Percentiles rank a stretch among this genome's conserved stretches.
Evolutionary conservation across 352 stramenopile species (phyloP).

Genomic region (Plasmopara muralis): DNA sequence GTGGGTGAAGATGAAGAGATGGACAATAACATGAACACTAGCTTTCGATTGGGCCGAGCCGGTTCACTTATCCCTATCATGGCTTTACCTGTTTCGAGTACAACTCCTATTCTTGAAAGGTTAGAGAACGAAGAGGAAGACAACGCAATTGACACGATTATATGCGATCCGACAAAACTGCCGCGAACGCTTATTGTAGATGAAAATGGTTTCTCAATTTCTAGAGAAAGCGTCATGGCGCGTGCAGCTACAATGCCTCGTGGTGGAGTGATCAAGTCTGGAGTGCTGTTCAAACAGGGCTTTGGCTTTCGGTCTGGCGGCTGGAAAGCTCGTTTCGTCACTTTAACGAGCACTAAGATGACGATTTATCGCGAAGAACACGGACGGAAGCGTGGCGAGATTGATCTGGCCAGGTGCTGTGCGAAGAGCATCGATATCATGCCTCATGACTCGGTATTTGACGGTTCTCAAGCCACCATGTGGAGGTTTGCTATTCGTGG

Average conservation of each 20-base stretch:
- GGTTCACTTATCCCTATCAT: slow-evolving; percentile 25
- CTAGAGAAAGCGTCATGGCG: slow-evolving; percentile 43
- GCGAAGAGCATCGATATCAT: slow-evolving; percentile 76
- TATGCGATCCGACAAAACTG: slow-evolving; percentile 46
- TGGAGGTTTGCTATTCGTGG: slow-evolving; percentile 74
- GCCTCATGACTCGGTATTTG: slow-evolving; percentile 73
- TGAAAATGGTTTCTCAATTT: slow-evolving; percentile 55
- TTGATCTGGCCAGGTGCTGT: slow-evolving; percentile 61
- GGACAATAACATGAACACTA: slow-evolving; percentile 5
- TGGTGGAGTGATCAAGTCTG: slow-evolving; percentile 54
- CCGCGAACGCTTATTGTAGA: slow-evolving; percentile 61
- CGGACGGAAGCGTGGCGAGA: slow-evolving; percentile 57
- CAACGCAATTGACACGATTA: slow-evolving; percentile 56
- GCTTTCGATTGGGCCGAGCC: slow-evolving; percentile 19
- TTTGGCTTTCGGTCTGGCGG: slow-evolving; percentile 45
- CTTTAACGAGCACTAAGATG: slow-evolving; percentile 59
- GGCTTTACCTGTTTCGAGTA: slow-evolving; percentile 30
- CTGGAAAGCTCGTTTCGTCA: slow-evolving; percentile 75
- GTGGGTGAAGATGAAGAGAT: slow-evolving; percentile 28
- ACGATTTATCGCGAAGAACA: slow-evolving; percentile 69
- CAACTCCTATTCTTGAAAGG: slow-evolving; percentile 40
- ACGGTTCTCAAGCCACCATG: slow-evolving; percentile 65
- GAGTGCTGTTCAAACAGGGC: slow-evolving; percentile 70
- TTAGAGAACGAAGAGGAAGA: slow-evolving; percentile 40
- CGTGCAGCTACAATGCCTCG: slow-evolving; percentile 32